Conservation (phyloP, 306 rosid species). For the Acacia acuminata region DNA sequence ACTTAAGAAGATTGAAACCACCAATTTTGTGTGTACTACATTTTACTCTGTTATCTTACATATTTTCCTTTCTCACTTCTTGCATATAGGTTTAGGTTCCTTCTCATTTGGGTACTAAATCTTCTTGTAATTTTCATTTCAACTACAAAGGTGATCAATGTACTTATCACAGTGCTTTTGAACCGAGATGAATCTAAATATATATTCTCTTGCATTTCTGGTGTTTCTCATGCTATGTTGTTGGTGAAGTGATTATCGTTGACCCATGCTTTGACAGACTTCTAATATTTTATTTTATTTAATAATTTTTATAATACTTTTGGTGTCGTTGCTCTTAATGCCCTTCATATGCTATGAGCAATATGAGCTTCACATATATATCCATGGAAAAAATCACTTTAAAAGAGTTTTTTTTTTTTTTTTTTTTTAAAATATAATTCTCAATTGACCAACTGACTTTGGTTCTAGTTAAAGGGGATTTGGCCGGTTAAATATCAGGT, state of each 20-base stretch:
- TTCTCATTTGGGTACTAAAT: too few relatives aligned
- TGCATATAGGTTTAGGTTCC: background rate
- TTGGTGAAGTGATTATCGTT: background rate
- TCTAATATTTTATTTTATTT: background rate
- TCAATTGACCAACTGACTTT: too few relatives aligned
- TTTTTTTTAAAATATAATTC: too few relatives aligned
- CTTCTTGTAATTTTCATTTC: background rate
- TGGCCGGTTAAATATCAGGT: too few relatives aligned
- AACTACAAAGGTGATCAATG: background rate
- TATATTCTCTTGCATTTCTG: background rate
- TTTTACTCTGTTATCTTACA: background rate
- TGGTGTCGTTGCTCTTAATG: background rate
- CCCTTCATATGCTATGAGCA: background rate
- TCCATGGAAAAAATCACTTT: too few relatives aligned
- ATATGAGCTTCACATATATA: too few relatives aligned
- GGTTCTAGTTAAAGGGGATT: too few relatives aligned
- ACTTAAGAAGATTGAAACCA: slow-evolving; percentile 23
- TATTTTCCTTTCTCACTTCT: background rate
- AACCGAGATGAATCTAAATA: background rate
- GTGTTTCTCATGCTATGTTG: background rate
- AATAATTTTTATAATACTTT: too few relatives aligned
- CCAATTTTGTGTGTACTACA: background rate
- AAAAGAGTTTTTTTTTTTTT: too few relatives aligned
- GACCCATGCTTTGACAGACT: background rate
- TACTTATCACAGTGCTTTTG: background rate